Conservation (phyloP, 2,329 filamentous ascomycete genomes). For the Colletotrichum ledebouriae region DNA sequence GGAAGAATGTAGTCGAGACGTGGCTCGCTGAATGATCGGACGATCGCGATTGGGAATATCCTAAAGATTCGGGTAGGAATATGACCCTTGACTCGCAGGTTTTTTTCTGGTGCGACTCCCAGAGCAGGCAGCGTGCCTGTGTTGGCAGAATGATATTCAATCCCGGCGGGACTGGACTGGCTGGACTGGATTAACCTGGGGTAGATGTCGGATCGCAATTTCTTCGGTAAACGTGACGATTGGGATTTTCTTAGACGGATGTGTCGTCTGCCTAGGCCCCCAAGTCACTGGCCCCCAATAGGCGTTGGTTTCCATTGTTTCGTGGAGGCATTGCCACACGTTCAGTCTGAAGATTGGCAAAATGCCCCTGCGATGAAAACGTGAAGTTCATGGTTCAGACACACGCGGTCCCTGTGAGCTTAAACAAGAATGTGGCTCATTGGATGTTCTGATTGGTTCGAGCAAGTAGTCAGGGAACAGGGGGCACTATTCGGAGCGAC, state of each 20-base stretch:
- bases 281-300: constrained; percentile 20
- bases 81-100: constrained; percentile 1
- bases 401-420: constrained; percentile 41
- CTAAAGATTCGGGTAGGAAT: neutral
- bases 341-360: constrained; percentile 24
- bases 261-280: neutral
- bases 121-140: constrained; percentile 28
- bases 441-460: constrained; percentile 31
- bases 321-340: constrained; percentile 5
- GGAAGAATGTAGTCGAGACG: constrained; percentile 7
- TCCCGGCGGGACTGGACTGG: constrained; percentile 21
- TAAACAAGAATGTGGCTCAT: constrained; percentile 30
- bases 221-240: neutral
- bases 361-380: constrained; percentile 7
- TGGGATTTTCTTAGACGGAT: neutral
- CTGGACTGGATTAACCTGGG: constrained; percentile 21
- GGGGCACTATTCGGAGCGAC: constrained; percentile 33
- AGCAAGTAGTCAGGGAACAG: constrained; percentile 15
- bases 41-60: neutral
- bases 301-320: neutral
- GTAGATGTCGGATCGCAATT: neutral
- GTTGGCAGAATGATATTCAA: constrained; percentile 12
- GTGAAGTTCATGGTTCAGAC: constrained; percentile 26
- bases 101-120: constrained; percentile 2
- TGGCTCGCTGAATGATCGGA: constrained; percentile 1